Conservation (phyloP, 2,329 filamentous ascomycete genomes). For the Phaeoacremonium minimum region DNA sequence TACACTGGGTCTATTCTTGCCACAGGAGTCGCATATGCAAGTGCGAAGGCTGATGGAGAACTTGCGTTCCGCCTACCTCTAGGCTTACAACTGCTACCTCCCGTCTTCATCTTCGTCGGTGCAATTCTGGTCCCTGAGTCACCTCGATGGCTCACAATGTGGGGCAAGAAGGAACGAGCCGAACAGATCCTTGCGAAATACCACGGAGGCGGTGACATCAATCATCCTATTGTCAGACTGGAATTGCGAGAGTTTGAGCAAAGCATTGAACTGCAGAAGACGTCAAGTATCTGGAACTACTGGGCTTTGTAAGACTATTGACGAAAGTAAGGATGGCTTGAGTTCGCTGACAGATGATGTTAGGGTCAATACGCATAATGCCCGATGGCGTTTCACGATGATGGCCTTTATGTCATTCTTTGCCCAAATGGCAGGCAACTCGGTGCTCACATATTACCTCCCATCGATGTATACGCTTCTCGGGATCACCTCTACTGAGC, state of each 20-base stretch:
- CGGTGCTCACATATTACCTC: slow-evolving; percentile 10
- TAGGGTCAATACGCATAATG: slow-evolving; percentile 12
- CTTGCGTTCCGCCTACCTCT: slow-evolving; percentile 27
- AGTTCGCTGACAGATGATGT: slow-evolving; percentile 3
- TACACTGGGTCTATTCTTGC: slow-evolving; percentile 35
- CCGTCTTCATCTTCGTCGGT: slow-evolving; percentile 25
- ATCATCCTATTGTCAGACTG: slow-evolving; percentile 30
- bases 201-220: slow-evolving; percentile 23
- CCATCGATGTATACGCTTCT: slow-evolving; percentile 11
- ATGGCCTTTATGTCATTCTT: slow-evolving; percentile 7
- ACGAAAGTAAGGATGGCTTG: no score
- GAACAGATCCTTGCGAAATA: slow-evolving; percentile 27
- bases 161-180: slow-evolving; percentile 29
- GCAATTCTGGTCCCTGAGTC: slow-evolving; percentile 34
- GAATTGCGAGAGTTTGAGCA: slow-evolving; percentile 33
- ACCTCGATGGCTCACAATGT: slow-evolving; percentile 34
- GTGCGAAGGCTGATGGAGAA: slow-evolving; percentile 11
- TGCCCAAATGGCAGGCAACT: slow-evolving; percentile 7
- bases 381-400: slow-evolving; percentile 15
- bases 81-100: slow-evolving; percentile 31
- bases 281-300: slow-evolving; percentile 19
- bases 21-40: slow-evolving; percentile 28
- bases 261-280: slow-evolving; percentile 23
- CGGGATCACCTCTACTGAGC: slow-evolving; percentile 10
- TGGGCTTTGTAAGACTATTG: slow-evolving; percentile 15